Evolutionary conservation across 2,329 filamentous ascomycete genomes (phyloP).

Genomic region (Xylaria arbuscula): DNA sequence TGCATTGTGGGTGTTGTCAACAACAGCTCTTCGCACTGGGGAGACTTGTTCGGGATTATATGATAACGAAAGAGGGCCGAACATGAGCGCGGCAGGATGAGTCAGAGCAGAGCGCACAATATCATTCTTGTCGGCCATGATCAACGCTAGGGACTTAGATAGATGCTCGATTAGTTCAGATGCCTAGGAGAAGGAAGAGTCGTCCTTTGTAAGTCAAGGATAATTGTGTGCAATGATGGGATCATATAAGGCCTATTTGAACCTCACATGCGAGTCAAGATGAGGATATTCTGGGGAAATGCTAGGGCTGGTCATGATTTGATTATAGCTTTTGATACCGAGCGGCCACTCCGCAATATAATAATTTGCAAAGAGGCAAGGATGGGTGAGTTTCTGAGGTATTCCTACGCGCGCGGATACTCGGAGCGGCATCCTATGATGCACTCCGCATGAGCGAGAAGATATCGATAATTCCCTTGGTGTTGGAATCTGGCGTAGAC

Average conservation of each 20-base stretch:
- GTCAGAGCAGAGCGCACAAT: slow-evolving; percentile 6
- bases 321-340: background rate
- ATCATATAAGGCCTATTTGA: background rate
- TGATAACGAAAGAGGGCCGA: slow-evolving; percentile 20
- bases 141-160: background rate
- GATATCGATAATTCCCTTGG: background rate
- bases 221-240: background rate
- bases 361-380: slow-evolving; percentile 7
- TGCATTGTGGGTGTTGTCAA: slow-evolving; percentile 2
- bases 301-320: background rate
- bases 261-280: background rate
- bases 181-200: background rate
- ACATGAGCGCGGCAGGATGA: slow-evolving; percentile 9
- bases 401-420: background rate
- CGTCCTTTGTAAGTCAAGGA: background rate
- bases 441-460: background rate
- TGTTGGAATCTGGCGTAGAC: background rate
- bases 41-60: slow-evolving; percentile 17
- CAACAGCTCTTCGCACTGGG: slow-evolving; percentile 9
- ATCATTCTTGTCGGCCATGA: slow-evolving; percentile 16
- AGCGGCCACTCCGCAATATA: slow-evolving; percentile 3
- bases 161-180: background rate
- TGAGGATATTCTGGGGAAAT: background rate
- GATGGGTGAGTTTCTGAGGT: background rate
- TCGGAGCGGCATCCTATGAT: background rate